Conservation (phyloP, 169 alveolate species). For the Hammondia hammondi region DNA sequence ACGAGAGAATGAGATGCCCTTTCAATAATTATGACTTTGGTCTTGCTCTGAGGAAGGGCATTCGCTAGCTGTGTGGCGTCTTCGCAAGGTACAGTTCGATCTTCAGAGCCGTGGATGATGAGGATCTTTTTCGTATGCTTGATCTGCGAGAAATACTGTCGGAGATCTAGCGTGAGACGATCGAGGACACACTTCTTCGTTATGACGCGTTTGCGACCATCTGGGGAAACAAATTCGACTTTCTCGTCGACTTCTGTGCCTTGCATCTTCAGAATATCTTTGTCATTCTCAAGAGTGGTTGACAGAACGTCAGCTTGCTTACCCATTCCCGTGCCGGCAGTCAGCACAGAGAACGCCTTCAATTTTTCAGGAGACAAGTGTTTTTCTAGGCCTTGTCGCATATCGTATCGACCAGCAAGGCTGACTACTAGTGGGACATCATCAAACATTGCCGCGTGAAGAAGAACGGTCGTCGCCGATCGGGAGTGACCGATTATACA, state of each 20-base stretch:
- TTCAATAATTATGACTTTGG: neutral
- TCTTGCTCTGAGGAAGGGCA: neutral
- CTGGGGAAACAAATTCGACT: slow-evolving; percentile 19
- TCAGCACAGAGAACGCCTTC: neutral
- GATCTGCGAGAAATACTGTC: slow-evolving; percentile 3
- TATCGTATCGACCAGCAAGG: slow-evolving; percentile 74
- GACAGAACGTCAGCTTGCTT: neutral
- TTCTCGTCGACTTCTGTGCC: neutral
- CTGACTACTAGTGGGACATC: slow-evolving; percentile 73
- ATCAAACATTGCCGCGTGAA: slow-evolving; percentile 72
- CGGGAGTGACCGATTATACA: slow-evolving; percentile 75
- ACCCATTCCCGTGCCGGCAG: slow-evolving; percentile 8
- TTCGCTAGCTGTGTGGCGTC: slow-evolving; percentile 9
- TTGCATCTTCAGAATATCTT: neutral
- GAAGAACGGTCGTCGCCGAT: slow-evolving; percentile 74
- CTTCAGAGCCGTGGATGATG: slow-evolving; percentile 11
- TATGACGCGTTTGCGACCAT: neutral
- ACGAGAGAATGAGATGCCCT: neutral
- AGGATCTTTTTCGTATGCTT: neutral
- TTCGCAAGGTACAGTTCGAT: slow-evolving; percentile 1
- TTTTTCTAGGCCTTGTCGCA: slow-evolving; percentile 27
- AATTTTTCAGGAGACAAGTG: slow-evolving; percentile 6
- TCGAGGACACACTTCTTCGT: neutral
- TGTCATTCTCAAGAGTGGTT: neutral
- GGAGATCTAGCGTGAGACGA: slow-evolving; percentile 24